A percentile compares a stretch with the other conserved stretches of the same genome.
Conservation (phyloP, 2,329 filamentous ascomycete species). For the Aspergillus melleus region DNA sequence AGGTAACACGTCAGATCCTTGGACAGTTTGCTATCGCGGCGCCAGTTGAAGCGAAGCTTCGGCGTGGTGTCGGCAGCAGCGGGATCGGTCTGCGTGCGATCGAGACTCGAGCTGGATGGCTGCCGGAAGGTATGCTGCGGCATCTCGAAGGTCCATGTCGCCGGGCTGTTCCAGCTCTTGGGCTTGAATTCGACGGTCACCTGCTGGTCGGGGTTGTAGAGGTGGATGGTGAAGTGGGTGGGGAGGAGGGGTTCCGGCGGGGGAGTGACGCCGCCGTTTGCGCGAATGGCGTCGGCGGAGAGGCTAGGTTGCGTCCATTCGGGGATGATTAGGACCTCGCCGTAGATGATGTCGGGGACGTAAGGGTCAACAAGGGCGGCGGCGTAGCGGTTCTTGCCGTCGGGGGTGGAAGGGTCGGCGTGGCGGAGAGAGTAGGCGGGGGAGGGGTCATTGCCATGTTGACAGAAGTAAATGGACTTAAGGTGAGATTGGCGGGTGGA, state of each 20-base stretch:
- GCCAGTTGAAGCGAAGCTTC: slow-evolving; percentile 83
- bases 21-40: slow-evolving; percentile 78
- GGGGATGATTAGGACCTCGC: slow-evolving; percentile 79
- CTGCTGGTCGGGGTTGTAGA: slow-evolving; percentile 92
- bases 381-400: slow-evolving; percentile 80
- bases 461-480: slow-evolving; percentile 48
- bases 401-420: slow-evolving; percentile 67
- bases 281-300: slow-evolving; percentile 76
- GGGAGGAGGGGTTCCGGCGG: slow-evolving; percentile 73
- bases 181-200: slow-evolving; percentile 67
- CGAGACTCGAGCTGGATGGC: slow-evolving; percentile 76
- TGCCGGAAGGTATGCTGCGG: slow-evolving; percentile 80
- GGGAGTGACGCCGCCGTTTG: slow-evolving; percentile 63
- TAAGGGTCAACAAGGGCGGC: slow-evolving; percentile 81
- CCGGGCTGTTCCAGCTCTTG: slow-evolving; percentile 75
- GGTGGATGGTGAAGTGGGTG: slow-evolving; percentile 75
- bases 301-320: slow-evolving; percentile 82
- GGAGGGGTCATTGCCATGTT: slow-evolving; percentile 77
- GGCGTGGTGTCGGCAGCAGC: slow-evolving; percentile 59
- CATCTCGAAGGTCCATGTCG: slow-evolving; percentile 90
- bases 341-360: slow-evolving; percentile 78
- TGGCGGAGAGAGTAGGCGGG: slow-evolving; percentile 80
- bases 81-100: slow-evolving; percentile 67
- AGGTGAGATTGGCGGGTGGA: slow-evolving; percentile 46
- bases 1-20: slow-evolving; percentile 89